Base-by-base conservation (phyloP, 345 rosid species). In the Camelina neglecta region DNA sequence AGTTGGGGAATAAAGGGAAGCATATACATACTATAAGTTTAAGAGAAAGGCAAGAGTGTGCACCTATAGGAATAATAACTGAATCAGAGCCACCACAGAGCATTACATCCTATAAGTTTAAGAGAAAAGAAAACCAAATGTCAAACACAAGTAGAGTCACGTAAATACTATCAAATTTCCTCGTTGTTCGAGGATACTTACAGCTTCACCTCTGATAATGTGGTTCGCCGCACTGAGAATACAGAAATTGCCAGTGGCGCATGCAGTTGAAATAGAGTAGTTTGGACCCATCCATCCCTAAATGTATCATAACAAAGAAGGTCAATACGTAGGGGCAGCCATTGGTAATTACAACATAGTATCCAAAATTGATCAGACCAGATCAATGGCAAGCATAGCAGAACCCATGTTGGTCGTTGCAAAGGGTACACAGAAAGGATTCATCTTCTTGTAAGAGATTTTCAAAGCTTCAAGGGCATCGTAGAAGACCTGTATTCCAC, bases 281-380 rank as follows among this genome's bases (percentile, higher is more conserved):
- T 89, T 93, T 59, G 98, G 96, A 7, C 98, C 98, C 97, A 90
- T 93, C 98, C 97, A 91, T 67, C 98, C 98, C 98, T 93, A 82
- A 74, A 74, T 62, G 11, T 31, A 76, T 72, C 11, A 39, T 16
- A 69, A 51, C 54, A 66, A 51, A 49, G 48, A 71, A 74, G 21
- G 41, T 78, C 62, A 56, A 44, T 65, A 44, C 42, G 7, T 11
- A 39, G 16, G 3, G 21, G 44, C 33, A 16, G 8, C 8, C 47
- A 36, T 16, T 20, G 47, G 56, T 58, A 71, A 26, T 65, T 38
- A 63, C 41, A 0, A 16, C 64, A 74, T 31, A 36, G 41, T 50
- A 50, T 60, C 8, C 29, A 76, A 71, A 76, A 45, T 61, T 73
- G 48, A 70, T 78, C 85, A 70, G 67, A 91, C 98, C 91, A 93